A percentile compares a stretch with the other conserved stretches of the same genome.
Conservation (phyloP, 1,284 basidiomycete species). For the Cryptococcus hybrid region DNA sequence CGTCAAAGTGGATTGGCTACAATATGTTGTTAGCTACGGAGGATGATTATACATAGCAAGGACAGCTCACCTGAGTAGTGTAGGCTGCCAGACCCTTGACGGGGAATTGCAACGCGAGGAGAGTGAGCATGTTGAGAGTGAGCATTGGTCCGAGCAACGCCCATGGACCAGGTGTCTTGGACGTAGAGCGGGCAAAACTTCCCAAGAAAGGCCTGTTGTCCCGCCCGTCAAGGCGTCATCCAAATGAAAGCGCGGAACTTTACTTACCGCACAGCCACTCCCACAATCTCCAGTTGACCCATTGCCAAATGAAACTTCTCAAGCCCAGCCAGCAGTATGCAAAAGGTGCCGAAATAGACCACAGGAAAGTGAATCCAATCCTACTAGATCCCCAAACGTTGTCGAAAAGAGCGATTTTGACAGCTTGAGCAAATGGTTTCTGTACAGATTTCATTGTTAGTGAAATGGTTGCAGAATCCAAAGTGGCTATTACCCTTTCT, state of each 20-base stretch:
- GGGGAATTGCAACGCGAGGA: slow-evolving; percentile 16
- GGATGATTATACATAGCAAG: neutral
- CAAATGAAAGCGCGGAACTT: neutral
- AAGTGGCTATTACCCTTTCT: slow-evolving; percentile 18
- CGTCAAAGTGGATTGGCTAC: slow-evolving; percentile 38
- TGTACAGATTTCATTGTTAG: neutral
- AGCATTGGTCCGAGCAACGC: slow-evolving; percentile 27
- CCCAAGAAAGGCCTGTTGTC: slow-evolving; percentile 33
- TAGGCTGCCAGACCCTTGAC: slow-evolving; percentile 34
- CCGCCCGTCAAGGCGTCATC: neutral
- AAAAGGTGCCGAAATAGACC: slow-evolving; percentile 12
- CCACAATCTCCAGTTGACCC: slow-evolving; percentile 16
- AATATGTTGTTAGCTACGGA: slow-evolving; percentile 1
- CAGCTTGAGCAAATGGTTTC: slow-evolving; percentile 9
- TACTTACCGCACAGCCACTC: slow-evolving; percentile 17
- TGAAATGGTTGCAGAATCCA: neutral
- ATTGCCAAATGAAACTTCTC: slow-evolving; percentile 11
- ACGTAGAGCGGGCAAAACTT: slow-evolving; percentile 35
- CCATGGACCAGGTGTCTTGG: slow-evolving; percentile 21
- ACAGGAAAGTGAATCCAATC: slow-evolving; percentile 2
- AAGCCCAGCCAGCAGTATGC: slow-evolving; percentile 8
- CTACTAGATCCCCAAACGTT: slow-evolving; percentile 4
- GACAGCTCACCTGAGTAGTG: slow-evolving; percentile 27
- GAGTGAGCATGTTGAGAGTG: slow-evolving; percentile 20
- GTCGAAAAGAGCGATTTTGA: slow-evolving; percentile 7